Evolutionary conservation across 2,329 filamentous ascomycete genomes (phyloP).

Genomic region (Aureobasidium sp.): DNA sequence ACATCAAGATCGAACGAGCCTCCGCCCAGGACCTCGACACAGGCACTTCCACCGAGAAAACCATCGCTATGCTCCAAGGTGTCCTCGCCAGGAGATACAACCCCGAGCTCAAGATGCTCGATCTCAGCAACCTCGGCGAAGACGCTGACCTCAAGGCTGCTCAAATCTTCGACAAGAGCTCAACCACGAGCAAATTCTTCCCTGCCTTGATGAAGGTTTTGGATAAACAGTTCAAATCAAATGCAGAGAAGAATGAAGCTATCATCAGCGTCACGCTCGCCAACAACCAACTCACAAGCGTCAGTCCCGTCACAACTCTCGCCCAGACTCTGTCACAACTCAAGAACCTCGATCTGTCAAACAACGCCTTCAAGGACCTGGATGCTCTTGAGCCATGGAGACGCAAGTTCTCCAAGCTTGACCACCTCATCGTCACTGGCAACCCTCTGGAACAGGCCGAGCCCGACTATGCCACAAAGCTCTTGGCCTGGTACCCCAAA

Average conservation of each 20-base stretch:
- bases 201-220: slow-evolving; percentile 84
- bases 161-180: slow-evolving; percentile 65
- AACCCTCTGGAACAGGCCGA: slow-evolving; percentile 57
- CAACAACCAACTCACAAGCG: slow-evolving; percentile 67
- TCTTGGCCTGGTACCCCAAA: slow-evolving; percentile 76
- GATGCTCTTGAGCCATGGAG: slow-evolving; percentile 67
- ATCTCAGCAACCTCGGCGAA: slow-evolving; percentile 67
- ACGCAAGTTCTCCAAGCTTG: slow-evolving; percentile 66
- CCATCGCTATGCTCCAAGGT: slow-evolving; percentile 51
- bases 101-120: slow-evolving; percentile 61
- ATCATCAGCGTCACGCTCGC: slow-evolving; percentile 76
- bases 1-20: slow-evolving; percentile 27
- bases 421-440: slow-evolving; percentile 69
- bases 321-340: slow-evolving; percentile 75
- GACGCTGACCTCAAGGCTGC: slow-evolving; percentile 65
- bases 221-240: slow-evolving; percentile 64
- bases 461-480: slow-evolving; percentile 52
- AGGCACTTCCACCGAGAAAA: slow-evolving; percentile 43
- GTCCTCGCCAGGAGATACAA: slow-evolving; percentile 72
- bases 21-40: slow-evolving; percentile 16
- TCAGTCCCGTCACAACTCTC: slow-evolving; percentile 64
- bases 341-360: slow-evolving; percentile 79
- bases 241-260: slow-evolving; percentile 64
- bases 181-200: slow-evolving; percentile 78
- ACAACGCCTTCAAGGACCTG: slow-evolving; percentile 66